phyloP scores from a whole-genome alignment of 768 basidiomycete genomes.

The Tylopilus balloui region DNA sequence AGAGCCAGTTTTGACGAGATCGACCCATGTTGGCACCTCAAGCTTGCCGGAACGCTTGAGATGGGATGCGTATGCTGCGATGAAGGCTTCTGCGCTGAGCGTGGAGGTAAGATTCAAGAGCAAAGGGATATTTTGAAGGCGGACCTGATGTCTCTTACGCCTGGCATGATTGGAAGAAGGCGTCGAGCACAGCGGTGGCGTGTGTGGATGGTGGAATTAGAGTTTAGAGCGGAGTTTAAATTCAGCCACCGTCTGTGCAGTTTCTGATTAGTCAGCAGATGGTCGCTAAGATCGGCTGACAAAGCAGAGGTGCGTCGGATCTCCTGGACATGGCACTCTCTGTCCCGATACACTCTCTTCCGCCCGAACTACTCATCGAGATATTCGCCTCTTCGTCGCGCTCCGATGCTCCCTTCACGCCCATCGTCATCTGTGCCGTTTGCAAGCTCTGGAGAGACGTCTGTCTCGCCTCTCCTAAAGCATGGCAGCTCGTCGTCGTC shows the following conservation, averaged over 20 bases:
- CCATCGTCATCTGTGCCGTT: slow-evolving; percentile 48
- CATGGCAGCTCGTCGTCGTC: slow-evolving; percentile 59
- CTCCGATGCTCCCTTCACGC: slow-evolving; percentile 42
- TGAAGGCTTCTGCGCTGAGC: slow-evolving; percentile 86
- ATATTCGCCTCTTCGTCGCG: slow-evolving; percentile 48
- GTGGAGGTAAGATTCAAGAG: slow-evolving; percentile 9
- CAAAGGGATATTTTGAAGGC: background rate
- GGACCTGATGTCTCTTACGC: slow-evolving; percentile 79
- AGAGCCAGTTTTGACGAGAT: slow-evolving; percentile 96
- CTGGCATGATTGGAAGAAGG: slow-evolving; percentile 59
- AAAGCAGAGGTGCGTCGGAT: too few species aligned
- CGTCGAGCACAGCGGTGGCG: slow-evolving; percentile 48
- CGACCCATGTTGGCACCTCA: slow-evolving; percentile 97
- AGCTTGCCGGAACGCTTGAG: slow-evolving; percentile 98
- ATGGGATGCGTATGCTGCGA: slow-evolving; percentile 90
- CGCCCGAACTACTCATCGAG: slow-evolving; percentile 59
- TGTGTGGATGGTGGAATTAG: slow-evolving; percentile 39
- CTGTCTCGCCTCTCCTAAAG: slow-evolving; percentile 46
- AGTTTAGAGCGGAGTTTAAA: slow-evolving; percentile 34
- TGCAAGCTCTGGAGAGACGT: slow-evolving; percentile 58
- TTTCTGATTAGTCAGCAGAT: slow-evolving; percentile 39
- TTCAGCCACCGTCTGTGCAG: slow-evolving; percentile 39
- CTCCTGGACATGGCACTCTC: background rate
- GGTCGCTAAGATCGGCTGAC: too few species aligned
- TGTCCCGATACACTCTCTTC: slow-evolving; percentile 35